Conservation (phyloP, 169 alveolate genomes). For the Toxoplasma gondii region DNA sequence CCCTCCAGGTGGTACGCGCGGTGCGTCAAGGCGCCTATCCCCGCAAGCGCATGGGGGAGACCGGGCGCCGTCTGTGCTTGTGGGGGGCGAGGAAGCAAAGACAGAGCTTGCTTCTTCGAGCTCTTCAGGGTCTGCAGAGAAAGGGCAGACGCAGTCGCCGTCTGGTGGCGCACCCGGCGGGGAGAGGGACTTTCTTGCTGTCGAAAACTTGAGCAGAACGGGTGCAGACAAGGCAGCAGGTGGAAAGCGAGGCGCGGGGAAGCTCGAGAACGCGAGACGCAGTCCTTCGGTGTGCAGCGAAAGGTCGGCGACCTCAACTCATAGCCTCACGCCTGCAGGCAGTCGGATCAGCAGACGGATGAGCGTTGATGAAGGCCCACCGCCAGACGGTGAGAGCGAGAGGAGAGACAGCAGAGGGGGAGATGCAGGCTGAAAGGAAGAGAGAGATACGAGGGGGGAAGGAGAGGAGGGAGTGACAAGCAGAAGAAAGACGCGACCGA, state of each 20-base stretch:
- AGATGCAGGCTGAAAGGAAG: background rate
- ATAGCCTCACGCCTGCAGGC: background rate
- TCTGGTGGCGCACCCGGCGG: too few species aligned
- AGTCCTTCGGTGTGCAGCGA: slow-evolving; percentile 15
- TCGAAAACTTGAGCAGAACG: too few species aligned
- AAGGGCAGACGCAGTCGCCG: too few species aligned
- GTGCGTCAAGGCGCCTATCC: background rate
- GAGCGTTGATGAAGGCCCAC: slow-evolving; percentile 29
- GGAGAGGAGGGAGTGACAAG: too few species aligned
- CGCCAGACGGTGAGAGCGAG: background rate
- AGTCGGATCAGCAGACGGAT: background rate
- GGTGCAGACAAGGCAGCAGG: background rate
- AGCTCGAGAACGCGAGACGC: background rate
- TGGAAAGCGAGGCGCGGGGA: background rate
- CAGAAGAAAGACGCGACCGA: too few species aligned
- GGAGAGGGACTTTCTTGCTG: too few species aligned
- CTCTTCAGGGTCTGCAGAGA: too few species aligned
- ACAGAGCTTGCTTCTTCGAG: too few species aligned
- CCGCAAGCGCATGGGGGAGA: background rate
- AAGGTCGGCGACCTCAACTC: background rate
- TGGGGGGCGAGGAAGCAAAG: too few species aligned
- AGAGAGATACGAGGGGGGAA: too few species aligned
- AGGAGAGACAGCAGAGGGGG: background rate
- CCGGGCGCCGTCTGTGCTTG: background rate
- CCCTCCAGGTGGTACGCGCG: background rate